Evolutionary conservation across 306 rosid genomes (phyloP).

Genomic region (Cyclanthera cordifolia): DNA sequence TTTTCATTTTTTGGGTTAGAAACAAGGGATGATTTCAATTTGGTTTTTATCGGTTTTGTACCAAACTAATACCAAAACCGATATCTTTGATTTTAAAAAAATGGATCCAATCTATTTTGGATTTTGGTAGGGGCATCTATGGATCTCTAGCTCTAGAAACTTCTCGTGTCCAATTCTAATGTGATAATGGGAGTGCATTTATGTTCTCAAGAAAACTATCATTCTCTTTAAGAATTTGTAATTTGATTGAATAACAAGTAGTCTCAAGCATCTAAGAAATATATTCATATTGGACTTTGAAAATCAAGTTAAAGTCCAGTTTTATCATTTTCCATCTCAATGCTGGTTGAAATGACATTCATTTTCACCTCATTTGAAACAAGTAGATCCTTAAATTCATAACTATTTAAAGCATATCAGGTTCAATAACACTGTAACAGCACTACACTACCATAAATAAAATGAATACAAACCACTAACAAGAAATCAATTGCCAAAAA

Average conservation of each 20-base stretch:
- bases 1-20: too few relatives aligned
- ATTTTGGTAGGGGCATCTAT: too few relatives aligned
- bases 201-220: conserved; percentile 3
- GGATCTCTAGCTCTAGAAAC: too few relatives aligned
- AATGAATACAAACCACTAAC: neutral
- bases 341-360: neutral
- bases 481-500: neutral
- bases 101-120: too few relatives aligned
- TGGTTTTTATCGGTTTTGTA: too few relatives aligned
- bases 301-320: neutral
- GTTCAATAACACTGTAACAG: neutral
- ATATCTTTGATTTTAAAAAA: too few relatives aligned
- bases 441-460: neutral
- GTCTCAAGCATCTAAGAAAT: neutral
- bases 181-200: too few relatives aligned
- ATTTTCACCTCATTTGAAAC: neutral
- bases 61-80: too few relatives aligned
- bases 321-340: neutral
- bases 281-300: neutral
- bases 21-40: too few relatives aligned
- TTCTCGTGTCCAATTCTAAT: too few relatives aligned
- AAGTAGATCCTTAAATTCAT: neutral
- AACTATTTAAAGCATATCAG: neutral
- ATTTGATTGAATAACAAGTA: neutral
- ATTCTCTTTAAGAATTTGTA: neutral